Evolutionary conservation across 1,139 yeast genomes (phyloP), one percentile per base, ranked within the genome.

Genomic region (Geotrichum europaeum): DNA sequence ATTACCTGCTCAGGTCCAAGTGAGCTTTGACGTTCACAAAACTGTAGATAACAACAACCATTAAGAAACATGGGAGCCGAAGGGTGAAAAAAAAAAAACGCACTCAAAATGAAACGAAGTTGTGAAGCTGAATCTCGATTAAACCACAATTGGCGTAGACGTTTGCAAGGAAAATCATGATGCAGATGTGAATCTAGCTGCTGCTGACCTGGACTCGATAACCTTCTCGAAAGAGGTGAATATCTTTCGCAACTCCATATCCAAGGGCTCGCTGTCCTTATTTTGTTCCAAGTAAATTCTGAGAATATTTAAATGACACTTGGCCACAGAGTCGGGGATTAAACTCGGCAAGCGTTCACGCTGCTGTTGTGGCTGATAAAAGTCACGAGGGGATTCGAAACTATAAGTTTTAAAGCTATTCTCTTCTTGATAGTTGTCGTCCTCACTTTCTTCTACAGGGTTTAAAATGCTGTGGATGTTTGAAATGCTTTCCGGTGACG

Each of bases 271-370:
- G 18, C 2, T 15, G 18, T 13, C 12, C 43, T 13, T 15, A 13
- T 15, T 36, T 22, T 53, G 56, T 12, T 53, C 50, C 56, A 53
- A 7, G 30, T 53, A 53, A 12, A 53, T 53, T 30, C 22, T 40
- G 4, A 53, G 36, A 28, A 53, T 53, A 10, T 53, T 24, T n/a
- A 53, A 36, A 40, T 53, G 56, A 20, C 56, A 53, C 36, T 53
- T 53, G 12, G 56, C 56, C 30, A 53, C 56, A 1, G 49, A 18
- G n/a, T 20, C 20, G 10, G 56, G 50, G 24, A 53, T 53, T 34
- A 53, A 40, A 36, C n/a, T 36, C 3, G 43, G n/a, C n/a, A 36
- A 13, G 18, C n/a, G 20, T 15, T 36, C 43, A n/a, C 18, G 6
- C n/a, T 32, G 36, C 15, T 32, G 36, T 32, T 36, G 43, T 24